Conservation (phyloP, 768 basidiomycete genomes). For the Lentinula aciculospora region DNA sequence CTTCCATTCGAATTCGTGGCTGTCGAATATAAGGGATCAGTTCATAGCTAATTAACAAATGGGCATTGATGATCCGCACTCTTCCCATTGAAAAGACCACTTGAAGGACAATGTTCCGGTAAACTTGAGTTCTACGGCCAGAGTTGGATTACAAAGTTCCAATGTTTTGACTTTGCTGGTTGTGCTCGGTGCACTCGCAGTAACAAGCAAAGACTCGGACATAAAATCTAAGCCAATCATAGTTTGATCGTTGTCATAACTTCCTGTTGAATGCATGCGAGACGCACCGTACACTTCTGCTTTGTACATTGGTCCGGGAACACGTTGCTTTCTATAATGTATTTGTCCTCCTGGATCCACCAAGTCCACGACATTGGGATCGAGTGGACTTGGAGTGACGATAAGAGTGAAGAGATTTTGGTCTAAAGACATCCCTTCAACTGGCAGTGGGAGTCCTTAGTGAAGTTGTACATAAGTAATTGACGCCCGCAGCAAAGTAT, state of each 20-base stretch:
- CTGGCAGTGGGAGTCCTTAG: too few relatives aligned
- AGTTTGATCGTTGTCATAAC: too few relatives aligned
- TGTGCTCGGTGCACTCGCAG: constrained; percentile 56
- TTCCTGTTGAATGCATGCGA: not conserved
- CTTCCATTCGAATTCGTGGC: constrained; percentile 84
- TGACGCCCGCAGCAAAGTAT: constrained; percentile 1
- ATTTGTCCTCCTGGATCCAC: constrained; percentile 55
- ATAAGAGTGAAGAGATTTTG: constrained; percentile 81
- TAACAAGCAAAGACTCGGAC: constrained; percentile 65
- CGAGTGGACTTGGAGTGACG: constrained; percentile 52
- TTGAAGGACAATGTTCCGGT: constrained; percentile 69
- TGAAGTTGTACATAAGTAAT: too few relatives aligned
- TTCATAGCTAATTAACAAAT: not conserved
- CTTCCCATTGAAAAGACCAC: constrained; percentile 82
- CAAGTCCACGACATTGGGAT: constrained; percentile 63
- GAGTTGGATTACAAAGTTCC: constrained; percentile 71
- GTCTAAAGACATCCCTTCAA: constrained; percentile 64
- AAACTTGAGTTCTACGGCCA: constrained; percentile 63
- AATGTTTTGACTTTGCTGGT: constrained; percentile 70
- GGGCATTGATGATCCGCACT: constrained; percentile 39
- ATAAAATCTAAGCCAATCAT: constrained; percentile 51
- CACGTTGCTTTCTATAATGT: constrained; percentile 70
- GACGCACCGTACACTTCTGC: constrained; percentile 62
- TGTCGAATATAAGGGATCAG: constrained; percentile 19
- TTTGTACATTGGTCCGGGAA: constrained; percentile 50